Conservation (phyloP, 495 filamentous ascomycete species). For the Neohortaea acidophila region DNA sequence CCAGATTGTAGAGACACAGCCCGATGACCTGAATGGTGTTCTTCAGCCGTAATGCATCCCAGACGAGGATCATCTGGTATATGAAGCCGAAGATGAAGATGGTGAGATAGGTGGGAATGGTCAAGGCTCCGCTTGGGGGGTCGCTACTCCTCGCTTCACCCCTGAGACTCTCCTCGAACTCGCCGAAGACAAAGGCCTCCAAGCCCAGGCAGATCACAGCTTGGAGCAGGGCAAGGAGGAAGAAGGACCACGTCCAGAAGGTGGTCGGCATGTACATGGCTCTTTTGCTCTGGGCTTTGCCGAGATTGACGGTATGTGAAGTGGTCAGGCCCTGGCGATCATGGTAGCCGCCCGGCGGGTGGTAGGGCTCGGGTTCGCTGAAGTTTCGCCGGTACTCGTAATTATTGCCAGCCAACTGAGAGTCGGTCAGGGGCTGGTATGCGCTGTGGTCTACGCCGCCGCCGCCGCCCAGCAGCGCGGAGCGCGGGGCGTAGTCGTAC, state of each 20-base stretch:
- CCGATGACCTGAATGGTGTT: slow-evolving; percentile 99
- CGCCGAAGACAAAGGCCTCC: slow-evolving; percentile 69
- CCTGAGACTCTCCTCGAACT: slow-evolving; percentile 42
- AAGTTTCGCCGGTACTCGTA: background rate
- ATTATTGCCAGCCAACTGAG: background rate
- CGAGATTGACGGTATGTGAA: background rate
- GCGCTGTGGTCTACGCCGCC: background rate
- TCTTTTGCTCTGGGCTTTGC: background rate
- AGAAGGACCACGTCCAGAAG: slow-evolving; percentile 77
- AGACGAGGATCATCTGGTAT: slow-evolving; percentile 76
- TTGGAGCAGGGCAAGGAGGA: slow-evolving; percentile 58
- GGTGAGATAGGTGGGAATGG: slow-evolving; percentile 77
- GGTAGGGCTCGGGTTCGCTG: background rate
- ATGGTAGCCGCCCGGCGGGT: slow-evolving; percentile 12
- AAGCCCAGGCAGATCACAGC: slow-evolving; percentile 63
- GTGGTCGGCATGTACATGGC: slow-evolving; percentile 61
- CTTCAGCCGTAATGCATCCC: slow-evolving; percentile 83
- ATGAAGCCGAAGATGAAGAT: slow-evolving; percentile 96
- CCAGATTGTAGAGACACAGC: slow-evolving; percentile 78
- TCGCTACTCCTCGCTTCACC: slow-evolving; percentile 12
- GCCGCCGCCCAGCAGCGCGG: slow-evolving; percentile 11
- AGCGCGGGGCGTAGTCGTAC: slow-evolving; percentile 7
- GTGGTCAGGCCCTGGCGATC: slow-evolving; percentile 11
- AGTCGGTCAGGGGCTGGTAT: slow-evolving; percentile 12
- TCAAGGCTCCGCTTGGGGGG: slow-evolving; percentile 36